Conservation (phyloP, 257 asterid genomes). For the Solanum verrucosum region DNA sequence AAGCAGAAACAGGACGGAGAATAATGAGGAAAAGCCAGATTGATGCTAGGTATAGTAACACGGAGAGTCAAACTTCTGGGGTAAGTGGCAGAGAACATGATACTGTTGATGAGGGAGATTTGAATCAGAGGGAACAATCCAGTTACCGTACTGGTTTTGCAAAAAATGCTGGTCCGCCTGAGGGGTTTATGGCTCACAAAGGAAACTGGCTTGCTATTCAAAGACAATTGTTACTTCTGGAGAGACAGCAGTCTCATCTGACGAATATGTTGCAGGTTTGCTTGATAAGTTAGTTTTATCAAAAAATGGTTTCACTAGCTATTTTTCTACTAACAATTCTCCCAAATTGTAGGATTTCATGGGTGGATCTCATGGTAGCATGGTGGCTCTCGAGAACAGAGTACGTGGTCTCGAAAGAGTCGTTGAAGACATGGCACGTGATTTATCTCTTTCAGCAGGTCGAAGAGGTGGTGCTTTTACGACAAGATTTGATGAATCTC, state of each 20-base stretch:
- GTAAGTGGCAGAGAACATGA: slow-evolving; percentile 20
- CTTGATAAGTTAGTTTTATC: not conserved
- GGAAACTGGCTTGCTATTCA: slow-evolving; percentile 91
- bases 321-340: slow-evolving; percentile 9
- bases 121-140: slow-evolving; percentile 51
- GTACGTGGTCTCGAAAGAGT: slow-evolving; percentile 96
- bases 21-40: slow-evolving; percentile 30
- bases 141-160: slow-evolving; percentile 33
- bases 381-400: slow-evolving; percentile 90
- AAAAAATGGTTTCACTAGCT: not conserved
- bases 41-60: slow-evolving; percentile 25
- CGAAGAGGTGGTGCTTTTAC: slow-evolving; percentile 51
- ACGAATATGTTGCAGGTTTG: slow-evolving; percentile 92
- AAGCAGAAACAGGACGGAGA: slow-evolving; percentile 34
- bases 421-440: slow-evolving; percentile 93
- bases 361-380: slow-evolving; percentile 97
- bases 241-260: slow-evolving; percentile 88
- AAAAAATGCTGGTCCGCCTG: slow-evolving; percentile 52
- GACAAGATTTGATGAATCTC: slow-evolving; percentile 64
- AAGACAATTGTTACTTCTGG: slow-evolving; percentile 75
- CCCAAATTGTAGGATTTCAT: slow-evolving; percentile 66
- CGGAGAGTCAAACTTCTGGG: slow-evolving; percentile 35
- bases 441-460: slow-evolving; percentile 74
- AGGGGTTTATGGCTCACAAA: slow-evolving; percentile 54
- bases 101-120: slow-evolving; percentile 30